These are phyloP conservation scores for Sclerotinia spermophila DNA, from an alignment of 2,329 filamentous ascomycete species.

Conservation along the genomic window DNA sequence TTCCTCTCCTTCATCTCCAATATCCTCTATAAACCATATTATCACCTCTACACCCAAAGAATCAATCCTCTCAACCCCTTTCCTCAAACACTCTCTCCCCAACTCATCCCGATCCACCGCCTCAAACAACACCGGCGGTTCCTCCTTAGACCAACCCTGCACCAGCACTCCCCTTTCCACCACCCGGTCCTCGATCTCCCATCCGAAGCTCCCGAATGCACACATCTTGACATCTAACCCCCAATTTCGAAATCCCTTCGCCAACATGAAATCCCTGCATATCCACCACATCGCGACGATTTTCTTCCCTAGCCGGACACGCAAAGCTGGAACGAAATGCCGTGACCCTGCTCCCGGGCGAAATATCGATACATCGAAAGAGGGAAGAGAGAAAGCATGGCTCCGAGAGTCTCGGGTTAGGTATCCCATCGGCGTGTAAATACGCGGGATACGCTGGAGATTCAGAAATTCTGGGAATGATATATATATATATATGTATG, in stretches of 20 bases:
- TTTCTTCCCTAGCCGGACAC: not conserved
- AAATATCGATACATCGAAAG: not conserved
- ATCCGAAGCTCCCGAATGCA: not conserved
- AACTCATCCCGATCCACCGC: not conserved
- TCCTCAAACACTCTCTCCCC: not conserved
- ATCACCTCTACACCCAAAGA: not conserved
- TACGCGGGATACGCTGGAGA: not conserved
- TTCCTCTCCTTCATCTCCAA: not conserved
- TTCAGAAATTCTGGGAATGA: not conserved
- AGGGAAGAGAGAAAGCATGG: not conserved
- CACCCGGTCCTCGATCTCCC: not conserved
- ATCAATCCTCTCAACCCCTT: not conserved
- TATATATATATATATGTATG: too few species aligned
- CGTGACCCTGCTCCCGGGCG: not conserved
- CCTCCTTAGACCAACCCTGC: not conserved
- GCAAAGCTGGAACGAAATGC: rapidly evolving
- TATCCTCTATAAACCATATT: not conserved
- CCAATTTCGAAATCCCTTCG: not conserved
- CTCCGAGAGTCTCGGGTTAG: not conserved
- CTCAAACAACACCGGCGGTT: not conserved
- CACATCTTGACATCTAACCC: not conserved
- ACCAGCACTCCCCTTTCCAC: not conserved
- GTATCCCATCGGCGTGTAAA: not conserved
- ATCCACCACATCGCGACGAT: rapidly evolving
- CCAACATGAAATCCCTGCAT: not conserved